Evolutionary conservation across 1,284 basidiomycete genomes (phyloP).

Genomic region (Tausonia pullulans): DNA sequence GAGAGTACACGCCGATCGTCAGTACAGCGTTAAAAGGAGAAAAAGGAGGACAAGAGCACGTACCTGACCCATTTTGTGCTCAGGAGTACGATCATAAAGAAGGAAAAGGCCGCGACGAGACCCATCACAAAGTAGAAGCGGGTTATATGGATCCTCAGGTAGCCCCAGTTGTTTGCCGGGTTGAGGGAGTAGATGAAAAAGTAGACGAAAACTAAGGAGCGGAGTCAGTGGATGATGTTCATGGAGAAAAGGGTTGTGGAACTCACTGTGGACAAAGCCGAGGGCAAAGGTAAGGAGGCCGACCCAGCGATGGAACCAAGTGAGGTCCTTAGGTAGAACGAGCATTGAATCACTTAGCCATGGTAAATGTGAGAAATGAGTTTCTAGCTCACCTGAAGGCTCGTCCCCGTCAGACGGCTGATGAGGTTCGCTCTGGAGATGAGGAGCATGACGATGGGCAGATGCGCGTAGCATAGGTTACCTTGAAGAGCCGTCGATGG

Average conservation of each 20-base stretch:
- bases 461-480: conserved; percentile 4
- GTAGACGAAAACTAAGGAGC: no score
- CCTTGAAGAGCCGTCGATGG: not conserved
- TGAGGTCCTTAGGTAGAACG: not conserved
- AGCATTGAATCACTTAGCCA: not conserved
- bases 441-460: conserved; percentile 7
- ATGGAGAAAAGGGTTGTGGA: not conserved
- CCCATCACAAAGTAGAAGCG: no score
- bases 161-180: no score
- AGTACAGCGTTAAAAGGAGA: no score
- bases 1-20: no score
- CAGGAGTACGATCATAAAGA: no score
- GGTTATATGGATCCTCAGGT: no score
- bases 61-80: no score
- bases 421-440: conserved; percentile 1
- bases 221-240: no score
- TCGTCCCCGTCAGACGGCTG: conserved; percentile 1
- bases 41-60: no score
- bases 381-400: not conserved
- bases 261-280: conserved; percentile 6
- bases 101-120: no score
- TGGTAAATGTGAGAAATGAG: not conserved
- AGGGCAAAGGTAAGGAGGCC: conserved; percentile 8
- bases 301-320: conserved; percentile 11
- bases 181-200: no score